Percentiles rank a stretch among this genome's conserved stretches.
phyloP scores from a whole-genome alignment of 2,329 filamentous ascomycete genomes.

The Penicillium sp. region DNA sequence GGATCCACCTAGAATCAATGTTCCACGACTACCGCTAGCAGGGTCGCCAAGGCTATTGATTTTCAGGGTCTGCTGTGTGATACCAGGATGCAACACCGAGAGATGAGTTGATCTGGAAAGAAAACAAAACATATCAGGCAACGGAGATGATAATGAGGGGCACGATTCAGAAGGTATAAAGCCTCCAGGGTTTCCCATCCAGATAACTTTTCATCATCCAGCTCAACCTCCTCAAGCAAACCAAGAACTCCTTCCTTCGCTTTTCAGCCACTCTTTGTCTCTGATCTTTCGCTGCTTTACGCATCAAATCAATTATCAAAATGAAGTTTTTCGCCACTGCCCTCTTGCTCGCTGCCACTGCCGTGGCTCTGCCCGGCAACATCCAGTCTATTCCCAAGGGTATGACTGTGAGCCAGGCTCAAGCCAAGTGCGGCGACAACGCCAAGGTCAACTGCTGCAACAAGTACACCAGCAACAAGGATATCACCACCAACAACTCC shows the following conservation, averaged over 20 bases:
- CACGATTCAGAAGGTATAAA: conserved; percentile 18
- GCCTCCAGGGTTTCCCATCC: conserved; percentile 1
- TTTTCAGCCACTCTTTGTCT: conserved; percentile 1
- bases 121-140: neutral
- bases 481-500: conserved; percentile 18
- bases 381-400: conserved; percentile 2
- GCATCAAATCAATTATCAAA: conserved; percentile 14
- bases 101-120: neutral
- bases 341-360: conserved; percentile 25
- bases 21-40: neutral
- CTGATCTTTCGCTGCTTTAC: neutral
- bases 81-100: neutral
- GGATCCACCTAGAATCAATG: neutral
- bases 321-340: conserved; percentile 31
- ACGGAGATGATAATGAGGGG: neutral
- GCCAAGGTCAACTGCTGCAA: conserved; percentile 32
- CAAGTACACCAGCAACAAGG: conserved; percentile 27
- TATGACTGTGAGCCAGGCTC: conserved; percentile 19
- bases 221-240: conserved; percentile 10
- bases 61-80: neutral
- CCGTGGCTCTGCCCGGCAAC: conserved; percentile 20
- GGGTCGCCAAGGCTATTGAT: conserved; percentile 3
- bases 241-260: neutral
- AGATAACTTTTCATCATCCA: conserved; percentile 6
- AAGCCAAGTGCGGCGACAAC: conserved; percentile 27